Conservation (phyloP, 75 land plant species). For the Pseudotsuga menziesii region DNA sequence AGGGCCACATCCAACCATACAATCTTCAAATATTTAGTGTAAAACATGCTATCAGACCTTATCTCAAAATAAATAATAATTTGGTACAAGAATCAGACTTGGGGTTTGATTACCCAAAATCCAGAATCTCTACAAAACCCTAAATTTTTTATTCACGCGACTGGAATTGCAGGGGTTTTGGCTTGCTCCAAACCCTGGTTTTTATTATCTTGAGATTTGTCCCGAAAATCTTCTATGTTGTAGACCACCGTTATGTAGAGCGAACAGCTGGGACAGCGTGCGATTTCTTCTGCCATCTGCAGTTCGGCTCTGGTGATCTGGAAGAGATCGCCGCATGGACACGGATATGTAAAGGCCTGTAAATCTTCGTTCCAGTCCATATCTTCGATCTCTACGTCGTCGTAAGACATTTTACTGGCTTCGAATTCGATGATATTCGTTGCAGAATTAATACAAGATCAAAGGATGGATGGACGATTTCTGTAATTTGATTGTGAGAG, state of each 20-base stretch:
- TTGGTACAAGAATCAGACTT: too few species aligned
- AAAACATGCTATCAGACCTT: too few species aligned
- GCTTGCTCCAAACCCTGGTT: background rate
- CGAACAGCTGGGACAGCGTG: slow-evolving; percentile 91
- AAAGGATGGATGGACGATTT: too few species aligned
- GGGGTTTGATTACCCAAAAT: too few species aligned
- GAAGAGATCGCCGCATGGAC: slow-evolving; percentile 96
- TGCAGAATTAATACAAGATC: too few species aligned
- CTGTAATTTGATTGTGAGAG: too few species aligned
- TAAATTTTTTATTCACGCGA: background rate
- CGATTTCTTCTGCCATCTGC: slow-evolving; percentile 80
- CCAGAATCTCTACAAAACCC: background rate
- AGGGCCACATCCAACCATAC: background rate
- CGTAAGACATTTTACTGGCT: slow-evolving; percentile 67
- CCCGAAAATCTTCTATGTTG: slow-evolving; percentile 60
- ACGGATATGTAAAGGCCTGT: slow-evolving; percentile 81
- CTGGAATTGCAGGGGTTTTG: background rate
- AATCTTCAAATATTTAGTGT: background rate
- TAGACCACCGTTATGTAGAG: slow-evolving; percentile 94
- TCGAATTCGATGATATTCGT: too few species aligned
- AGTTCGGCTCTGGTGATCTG: slow-evolving; percentile 85
- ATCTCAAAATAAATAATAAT: too few species aligned
- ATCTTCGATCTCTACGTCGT: slow-evolving; percentile 96
- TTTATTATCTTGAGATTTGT: background rate
- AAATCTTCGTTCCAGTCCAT: slow-evolving; percentile 96